Evolutionary conservation across 1,284 basidiomycete genomes (phyloP), one percentile per base, ranked within the genome.

Genomic region (Sporisorium exsertum): DNA sequence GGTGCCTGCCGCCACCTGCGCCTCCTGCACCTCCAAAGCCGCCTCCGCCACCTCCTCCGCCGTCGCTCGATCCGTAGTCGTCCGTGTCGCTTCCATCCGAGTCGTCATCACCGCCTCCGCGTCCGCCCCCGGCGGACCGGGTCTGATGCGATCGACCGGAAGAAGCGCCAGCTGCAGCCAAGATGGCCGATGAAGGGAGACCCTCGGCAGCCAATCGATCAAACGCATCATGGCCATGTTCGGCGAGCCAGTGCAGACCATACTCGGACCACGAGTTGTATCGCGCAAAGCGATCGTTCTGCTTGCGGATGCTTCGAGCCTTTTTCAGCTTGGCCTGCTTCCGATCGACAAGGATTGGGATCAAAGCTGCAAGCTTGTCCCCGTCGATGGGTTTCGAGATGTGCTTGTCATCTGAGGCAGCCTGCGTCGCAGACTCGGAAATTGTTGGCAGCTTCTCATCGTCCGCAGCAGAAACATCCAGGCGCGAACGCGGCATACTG

Each of bases 11-110:
- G 26, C 64, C 75, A 18, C 69, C 69, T 12, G 50, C 72, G 26
- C 65, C 72, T 49, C 77, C 76, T 52, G 65, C 57, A 13, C 65
- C 70, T 35, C 66, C 65, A 37, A 58, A 69, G 24, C 67, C 67
- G 13, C 64, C 64, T 27, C 45, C 51, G 16, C 64, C 70, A 16
- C 64, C 65, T 20, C 64, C 60, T 20, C 68, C 75, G 13, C 77
- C 78, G 43, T 81, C 79, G 55, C 79, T 81, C 18, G 79, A 81
- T 5, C 80, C 80, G 47, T 81, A 81, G 51, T 81, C 76, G 45
- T 77, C 77, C 18, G 79, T 77, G 35, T 64, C 65, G 37, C 67
- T 68, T 42, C 47, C 64, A 29, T 72, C 63, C 5, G 56, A 58
- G 24, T 66, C 67, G 33, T 56, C 65, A 27, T 65, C 49, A 5